These are phyloP conservation scores for Heracleum sosnowskyi DNA, from an alignment of 129 eudicot genomes.

Conservation along the genomic window DNA sequence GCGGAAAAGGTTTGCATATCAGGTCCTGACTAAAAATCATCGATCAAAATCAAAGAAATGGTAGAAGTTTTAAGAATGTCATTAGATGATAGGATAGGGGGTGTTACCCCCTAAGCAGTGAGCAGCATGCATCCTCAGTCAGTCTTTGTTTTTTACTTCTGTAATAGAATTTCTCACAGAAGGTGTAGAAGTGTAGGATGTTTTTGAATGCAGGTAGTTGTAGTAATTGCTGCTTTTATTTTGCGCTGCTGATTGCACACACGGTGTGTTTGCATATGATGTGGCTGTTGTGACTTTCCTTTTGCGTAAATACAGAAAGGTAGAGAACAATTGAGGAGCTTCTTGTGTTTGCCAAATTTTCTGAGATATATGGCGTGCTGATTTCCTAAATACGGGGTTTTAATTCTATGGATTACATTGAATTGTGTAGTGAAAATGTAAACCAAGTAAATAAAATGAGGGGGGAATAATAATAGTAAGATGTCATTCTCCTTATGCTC, in stretches of 20 bases:
- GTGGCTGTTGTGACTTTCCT: conserved; percentile 6
- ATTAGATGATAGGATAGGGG: not conserved
- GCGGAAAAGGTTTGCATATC: conserved; percentile 54
- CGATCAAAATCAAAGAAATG: conserved; percentile 29
- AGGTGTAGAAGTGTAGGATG: conserved; percentile 18
- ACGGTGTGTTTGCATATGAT: not conserved
- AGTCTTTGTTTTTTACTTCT: conserved; percentile 12
- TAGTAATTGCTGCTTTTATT: not conserved
- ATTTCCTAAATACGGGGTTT: not conserved
- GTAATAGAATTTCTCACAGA: conserved; percentile 3
- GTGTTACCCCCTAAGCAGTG: not conserved
- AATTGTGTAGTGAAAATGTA: not conserved
- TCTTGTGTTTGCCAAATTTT: not conserved
- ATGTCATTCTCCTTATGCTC: not conserved
- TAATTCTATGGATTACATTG: not conserved
- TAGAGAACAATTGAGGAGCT: not conserved
- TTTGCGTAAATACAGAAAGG: not conserved
- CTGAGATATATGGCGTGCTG: not conserved
- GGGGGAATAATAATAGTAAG: not conserved
- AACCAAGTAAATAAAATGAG: not conserved
- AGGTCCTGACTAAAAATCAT: conserved; percentile 31
- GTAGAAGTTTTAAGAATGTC: not conserved
- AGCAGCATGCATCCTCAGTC: conserved; percentile 21
- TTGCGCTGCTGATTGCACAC: conserved; percentile 16
- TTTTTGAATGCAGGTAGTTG: not conserved